These are phyloP conservation scores for Aleurites moluccanus DNA, from an alignment of 441 rosid species.

Conservation along the genomic window DNA sequence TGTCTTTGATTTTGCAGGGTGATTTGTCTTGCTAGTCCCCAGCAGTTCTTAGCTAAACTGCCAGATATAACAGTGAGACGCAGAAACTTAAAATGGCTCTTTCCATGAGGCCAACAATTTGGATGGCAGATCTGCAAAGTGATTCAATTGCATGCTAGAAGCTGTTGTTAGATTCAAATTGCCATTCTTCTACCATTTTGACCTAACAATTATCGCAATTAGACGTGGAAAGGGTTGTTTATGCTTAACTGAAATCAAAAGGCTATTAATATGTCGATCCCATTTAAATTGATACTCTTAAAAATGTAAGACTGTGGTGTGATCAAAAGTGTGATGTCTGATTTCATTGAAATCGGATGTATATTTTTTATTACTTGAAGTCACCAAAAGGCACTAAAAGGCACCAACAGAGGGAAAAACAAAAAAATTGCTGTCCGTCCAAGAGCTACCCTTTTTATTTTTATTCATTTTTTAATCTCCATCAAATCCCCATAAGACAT, in stretches of 20 bases:
- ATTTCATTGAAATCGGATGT: neutral
- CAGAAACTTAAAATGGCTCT: neutral
- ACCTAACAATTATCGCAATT: neutral
- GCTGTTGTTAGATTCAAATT: neutral
- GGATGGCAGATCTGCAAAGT: neutral
- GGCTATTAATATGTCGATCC: neutral
- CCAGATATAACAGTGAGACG: neutral
- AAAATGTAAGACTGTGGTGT: neutral
- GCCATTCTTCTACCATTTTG: neutral
- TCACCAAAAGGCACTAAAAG: no score
- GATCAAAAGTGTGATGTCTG: neutral
- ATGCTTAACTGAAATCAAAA: neutral
- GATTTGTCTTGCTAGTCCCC: conserved; percentile 1
- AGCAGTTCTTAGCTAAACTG: neutral
- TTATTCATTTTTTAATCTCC: no score
- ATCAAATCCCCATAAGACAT: no score
- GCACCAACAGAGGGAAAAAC: no score
- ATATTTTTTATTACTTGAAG: no score
- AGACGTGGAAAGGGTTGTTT: neutral
- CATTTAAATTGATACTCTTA: neutral
- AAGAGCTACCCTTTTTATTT: no score
- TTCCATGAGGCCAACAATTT: neutral
- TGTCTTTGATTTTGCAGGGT: neutral
- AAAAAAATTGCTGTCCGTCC: no score
- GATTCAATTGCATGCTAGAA: neutral